phyloP scores from a whole-genome alignment of 495 filamentous ascomycete species.

The Talaromyces stipitatus region DNA sequence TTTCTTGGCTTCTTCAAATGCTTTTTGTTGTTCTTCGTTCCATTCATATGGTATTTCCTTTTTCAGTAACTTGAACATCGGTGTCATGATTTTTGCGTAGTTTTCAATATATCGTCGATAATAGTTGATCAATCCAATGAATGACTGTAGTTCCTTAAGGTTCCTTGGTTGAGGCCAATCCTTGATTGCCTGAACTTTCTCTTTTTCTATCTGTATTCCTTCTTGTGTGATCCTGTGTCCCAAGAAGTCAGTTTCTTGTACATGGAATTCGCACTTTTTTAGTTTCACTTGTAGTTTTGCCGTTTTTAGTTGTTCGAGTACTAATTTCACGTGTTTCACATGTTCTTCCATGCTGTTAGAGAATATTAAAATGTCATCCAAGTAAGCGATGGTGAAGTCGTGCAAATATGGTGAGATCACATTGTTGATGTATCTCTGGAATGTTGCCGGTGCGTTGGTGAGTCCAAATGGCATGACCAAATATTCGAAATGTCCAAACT shows the following conservation, averaged over 20 bases:
- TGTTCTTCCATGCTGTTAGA: constrained; percentile 17
- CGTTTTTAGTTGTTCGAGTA: constrained; percentile 11
- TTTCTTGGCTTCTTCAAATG: no score
- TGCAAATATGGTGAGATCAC: constrained; percentile 11
- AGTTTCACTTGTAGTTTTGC: no score
- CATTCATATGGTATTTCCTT: no score
- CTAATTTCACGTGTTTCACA: constrained; percentile 10
- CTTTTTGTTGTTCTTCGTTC: no score
- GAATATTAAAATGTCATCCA: constrained; percentile 31
- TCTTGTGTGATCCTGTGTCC: no score
- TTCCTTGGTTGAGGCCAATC: constrained; percentile 11
- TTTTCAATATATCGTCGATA: no score
- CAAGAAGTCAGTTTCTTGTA: no score
- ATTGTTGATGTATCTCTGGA: constrained; percentile 9
- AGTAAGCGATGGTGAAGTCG: constrained; percentile 20
- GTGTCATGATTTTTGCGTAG: no score
- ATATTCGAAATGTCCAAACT: constrained; percentile 1
- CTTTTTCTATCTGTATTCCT: no score
- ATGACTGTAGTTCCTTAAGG: constrained; percentile 15
- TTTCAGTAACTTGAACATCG: no score
- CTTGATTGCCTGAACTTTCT: no score
- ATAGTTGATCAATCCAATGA: constrained; percentile 24
- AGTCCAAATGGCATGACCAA: not conserved
- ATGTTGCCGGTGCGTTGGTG: not conserved
- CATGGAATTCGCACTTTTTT: no score